Evolutionary conservation across 805 yeast species (phyloP), one percentile per base, ranked within the genome.

Genomic region (Ogataea nonfermentans): DNA sequence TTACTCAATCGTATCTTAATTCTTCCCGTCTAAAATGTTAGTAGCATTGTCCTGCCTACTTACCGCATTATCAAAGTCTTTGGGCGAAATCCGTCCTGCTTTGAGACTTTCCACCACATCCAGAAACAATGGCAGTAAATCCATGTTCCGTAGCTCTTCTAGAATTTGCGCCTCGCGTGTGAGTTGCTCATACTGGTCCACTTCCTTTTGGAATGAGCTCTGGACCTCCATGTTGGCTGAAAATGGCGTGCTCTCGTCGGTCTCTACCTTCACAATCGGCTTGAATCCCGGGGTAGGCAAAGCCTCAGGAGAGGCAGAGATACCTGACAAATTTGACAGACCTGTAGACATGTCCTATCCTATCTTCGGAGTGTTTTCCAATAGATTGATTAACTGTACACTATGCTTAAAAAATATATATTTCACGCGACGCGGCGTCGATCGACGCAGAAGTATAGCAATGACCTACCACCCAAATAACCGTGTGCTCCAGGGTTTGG

Each of bases 1-100:
- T 53, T 63, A 35, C 55, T 56, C 19, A 73, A 43, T 44, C 75
- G 53, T 15, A 72, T 62, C 25, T 74, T 58, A 24, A 74, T 64
- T 10, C 71, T 56, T 14, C 78, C 79, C 20, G 74, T 64, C 56
- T 63, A 31, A 12, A 15, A 15, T 26, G 46, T 41, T 44, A 31
- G 41, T 33, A 20, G 12, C 9, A 24, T 9, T 16, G 2, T 14
- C 16, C 15, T 7, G 15, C 12, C 16, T 15, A 56, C 67, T 31
- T 50, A 66, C 68, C 6, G 70, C 63, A 46, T 67, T 69, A 23
- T 65, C 70, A 27, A 66, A 64, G 35, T 70, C 74, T 37, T 67
- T 67, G 0, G 73, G 70, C n/a, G 67, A 43, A 1, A 69, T 49
- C 37, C 62, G 59, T 0, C 73, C 74, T 2, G 55, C 46, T 31